Base-by-base conservation (phyloP, 176 grass and related monocot species). In the Panicum miliaceum region DNA sequence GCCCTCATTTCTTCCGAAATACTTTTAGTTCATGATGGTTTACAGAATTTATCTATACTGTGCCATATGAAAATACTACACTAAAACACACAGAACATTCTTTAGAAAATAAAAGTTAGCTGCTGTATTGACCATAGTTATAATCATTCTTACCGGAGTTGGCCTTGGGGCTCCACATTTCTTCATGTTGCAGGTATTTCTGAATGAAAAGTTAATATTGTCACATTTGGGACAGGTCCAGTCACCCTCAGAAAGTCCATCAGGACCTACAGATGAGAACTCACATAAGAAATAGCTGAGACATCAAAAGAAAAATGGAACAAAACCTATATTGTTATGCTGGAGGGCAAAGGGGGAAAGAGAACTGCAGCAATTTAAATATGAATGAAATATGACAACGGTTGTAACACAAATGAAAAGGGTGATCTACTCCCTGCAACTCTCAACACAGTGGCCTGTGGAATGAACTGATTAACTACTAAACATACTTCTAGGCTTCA, bases 111-210 rank as follows among this genome's bases (percentile, higher is more conserved):
- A 58, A 38, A 70, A 50, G 26, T 29, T 40, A 8, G 51, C 15
- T 80, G 27, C 51, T 66, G 27, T 66, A 80, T 51, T 64, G 34
- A 80, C 43, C 4, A 3, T 16, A 68, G 51, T 54, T 34, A 25
- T 41, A 11, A 74, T 73, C 12, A 68, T 75, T 52, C 85, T 92
- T 94, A 94, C 92, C 53, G 81, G 78, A 36, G 84, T 69, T 82
- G 87, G 92, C 67, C 92, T 89, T 22, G 90, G 92, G 71, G 90
- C 90, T 85, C 90, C 90, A 84, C 96, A 98, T 87, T 98, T 98
- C 84, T 98, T 95, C 96, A 98, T 95, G 87, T 98, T 98, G 89
- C 96, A 98, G 64, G 64, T 95, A 56, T 75, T 92, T 90, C 96
- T 89, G 79, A 98, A 98, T 35, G 93, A 86, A 61, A 98, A 98